These are phyloP conservation scores for Musa acuminata DNA, from an alignment of 176 grass and related monocot genomes.

Conservation along the genomic window DNA sequence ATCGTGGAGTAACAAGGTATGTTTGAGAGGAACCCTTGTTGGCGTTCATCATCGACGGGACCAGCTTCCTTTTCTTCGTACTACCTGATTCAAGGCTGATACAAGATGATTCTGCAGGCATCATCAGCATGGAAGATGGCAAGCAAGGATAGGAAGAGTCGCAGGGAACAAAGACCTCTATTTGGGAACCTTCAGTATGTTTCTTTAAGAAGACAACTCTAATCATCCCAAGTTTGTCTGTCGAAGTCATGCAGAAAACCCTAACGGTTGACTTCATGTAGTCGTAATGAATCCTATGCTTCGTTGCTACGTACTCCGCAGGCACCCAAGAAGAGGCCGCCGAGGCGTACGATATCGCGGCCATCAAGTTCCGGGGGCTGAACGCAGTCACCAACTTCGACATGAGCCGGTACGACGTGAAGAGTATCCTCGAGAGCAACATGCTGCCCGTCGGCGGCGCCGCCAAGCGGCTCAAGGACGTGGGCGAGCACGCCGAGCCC, in stretches of 20 bases:
- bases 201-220: background rate
- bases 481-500: constrained; percentile 8
- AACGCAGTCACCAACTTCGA: constrained; percentile 87
- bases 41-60: no score
- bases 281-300: no score
- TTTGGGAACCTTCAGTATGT: constrained; percentile 74
- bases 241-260: constrained; percentile 1
- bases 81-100: no score
- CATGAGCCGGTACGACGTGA: constrained; percentile 86
- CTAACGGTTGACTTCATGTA: background rate
- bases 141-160: constrained; percentile 76
- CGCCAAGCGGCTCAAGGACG: constrained; percentile 68
- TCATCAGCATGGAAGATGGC: constrained; percentile 87
- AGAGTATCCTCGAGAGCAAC: constrained; percentile 64
- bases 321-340: constrained; percentile 83
- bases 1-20: constrained; percentile 78
- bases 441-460: constrained; percentile 51
- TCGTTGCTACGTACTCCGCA: background rate
- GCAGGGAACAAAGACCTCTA: constrained; percentile 90
- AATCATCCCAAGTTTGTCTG: no score
- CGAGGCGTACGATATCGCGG: constrained; percentile 76
- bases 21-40: no score
- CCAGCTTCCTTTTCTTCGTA: no score
- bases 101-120: constrained; percentile 26
- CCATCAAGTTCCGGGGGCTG: constrained; percentile 75